Evolutionary conservation across 768 basidiomycete genomes (phyloP), one percentile per base, ranked within the genome.

Genomic region (Pleurotus tuoliensis): DNA sequence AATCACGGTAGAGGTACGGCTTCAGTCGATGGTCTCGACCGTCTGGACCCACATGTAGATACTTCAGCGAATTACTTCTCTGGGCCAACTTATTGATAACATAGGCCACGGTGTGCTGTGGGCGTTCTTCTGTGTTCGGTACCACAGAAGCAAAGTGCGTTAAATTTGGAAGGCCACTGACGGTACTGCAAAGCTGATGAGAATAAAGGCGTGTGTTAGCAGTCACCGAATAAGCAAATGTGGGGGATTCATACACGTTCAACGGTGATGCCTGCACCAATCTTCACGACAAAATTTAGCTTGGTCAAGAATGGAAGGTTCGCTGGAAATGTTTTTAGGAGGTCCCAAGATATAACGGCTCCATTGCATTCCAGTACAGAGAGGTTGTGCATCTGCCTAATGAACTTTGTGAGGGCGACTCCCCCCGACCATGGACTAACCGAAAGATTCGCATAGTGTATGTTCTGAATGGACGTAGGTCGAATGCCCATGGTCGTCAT

Each of bases 121-220:
- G 38, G 15, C 51, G 51, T 22, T 53, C 51, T 25, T 53, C 51
- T 16, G 51, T 53, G 20, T 53, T 53, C 18, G 51, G 51, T 25
- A 53, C 51, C 13, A 53, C 51, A 24, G 51, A 53, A 41, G 51
- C 51, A 24, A 53, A 41, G 25, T 53, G 39, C 15, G 34, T 53
- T 12, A 53, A 25, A 38, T 39, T 15, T 3, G 37, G 51, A 41
- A 53, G 39, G 22, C 38, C 15, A 4, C 22, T 22, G 6, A 53
- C 37, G 7, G 24, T 24, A 24, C 9, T 53, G 37, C 51, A 53
- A 34, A 53, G 27, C 51, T 53, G 15, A 20, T 37, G 4, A 7
- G 16, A 40, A 37, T 15, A 52, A 15, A 0, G 12, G 37, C 24
- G 5, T 44, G 8, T 34, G 30, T 34, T 34, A 30, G n/a, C n/a